A percentile compares a stretch with the other conserved stretches of the same genome.
phyloP scores from a whole-genome alignment of 1,139 yeast species.

The Debaryomyces subglobosus region DNA sequence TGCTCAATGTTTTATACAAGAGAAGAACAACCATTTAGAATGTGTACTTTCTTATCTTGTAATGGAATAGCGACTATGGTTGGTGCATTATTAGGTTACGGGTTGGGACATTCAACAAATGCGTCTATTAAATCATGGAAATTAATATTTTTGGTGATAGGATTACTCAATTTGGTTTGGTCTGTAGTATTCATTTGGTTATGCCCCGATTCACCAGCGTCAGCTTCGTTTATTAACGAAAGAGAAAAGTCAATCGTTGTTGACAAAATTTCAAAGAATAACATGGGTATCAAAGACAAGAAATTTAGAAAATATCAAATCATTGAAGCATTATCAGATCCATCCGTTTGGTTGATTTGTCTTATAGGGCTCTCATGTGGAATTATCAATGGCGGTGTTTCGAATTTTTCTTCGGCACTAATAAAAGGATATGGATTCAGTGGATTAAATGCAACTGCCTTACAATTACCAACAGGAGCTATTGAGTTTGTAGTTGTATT shows the following conservation, averaged over 20 bases:
- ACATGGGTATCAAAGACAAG: conserved; percentile 29
- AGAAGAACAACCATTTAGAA: conserved; percentile 39
- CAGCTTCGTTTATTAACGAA: conserved; percentile 40
- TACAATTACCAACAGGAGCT: conserved; percentile 36
- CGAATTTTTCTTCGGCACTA: conserved; percentile 31
- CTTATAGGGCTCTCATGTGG: conserved; percentile 28
- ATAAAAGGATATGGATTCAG: conserved; percentile 31
- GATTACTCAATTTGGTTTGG: conserved; percentile 38
- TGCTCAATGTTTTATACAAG: conserved; percentile 25
- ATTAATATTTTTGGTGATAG: conserved; percentile 48
- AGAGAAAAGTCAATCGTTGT: conserved; percentile 36
- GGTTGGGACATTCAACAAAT: conserved; percentile 34
- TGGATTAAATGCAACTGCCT: conserved; percentile 28
- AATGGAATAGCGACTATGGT: conserved; percentile 36
- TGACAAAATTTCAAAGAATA: conserved; percentile 26
- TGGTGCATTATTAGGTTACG: conserved; percentile 35
- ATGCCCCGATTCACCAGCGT: conserved; percentile 47
- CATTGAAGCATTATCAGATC: conserved; percentile 28
- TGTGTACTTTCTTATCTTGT: conserved; percentile 31
- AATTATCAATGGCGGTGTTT: conserved; percentile 31
- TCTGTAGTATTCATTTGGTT: conserved; percentile 25
- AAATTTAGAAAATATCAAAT: conserved; percentile 24
- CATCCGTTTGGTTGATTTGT: conserved; percentile 30
- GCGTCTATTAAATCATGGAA: conserved; percentile 27
- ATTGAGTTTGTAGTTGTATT: conserved; percentile 35